Conservation (phyloP, 176 grass and related monocot species). For the Metroxylon sagu region DNA sequence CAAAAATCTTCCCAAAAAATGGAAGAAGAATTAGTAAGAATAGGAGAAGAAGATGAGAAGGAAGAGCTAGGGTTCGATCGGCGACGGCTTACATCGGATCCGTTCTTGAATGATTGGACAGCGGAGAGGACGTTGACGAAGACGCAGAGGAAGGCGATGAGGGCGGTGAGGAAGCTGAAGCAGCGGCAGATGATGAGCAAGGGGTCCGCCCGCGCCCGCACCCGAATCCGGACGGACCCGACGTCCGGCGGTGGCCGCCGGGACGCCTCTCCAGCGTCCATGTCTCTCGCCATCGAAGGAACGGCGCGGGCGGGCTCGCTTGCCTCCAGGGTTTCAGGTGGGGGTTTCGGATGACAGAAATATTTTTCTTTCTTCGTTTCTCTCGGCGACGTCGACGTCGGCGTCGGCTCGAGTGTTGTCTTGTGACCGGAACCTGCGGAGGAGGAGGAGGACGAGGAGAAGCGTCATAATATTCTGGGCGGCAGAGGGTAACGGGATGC, state of each 20-base stretch:
- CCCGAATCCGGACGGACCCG: not conserved
- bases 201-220: slow-evolving; percentile 33
- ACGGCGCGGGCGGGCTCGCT: not conserved
- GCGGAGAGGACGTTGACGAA: slow-evolving; percentile 74
- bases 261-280: slow-evolving; percentile 8
- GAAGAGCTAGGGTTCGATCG: not conserved
- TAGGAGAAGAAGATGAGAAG: not conserved
- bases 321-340: no score
- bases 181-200: slow-evolving; percentile 67
- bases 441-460: no score
- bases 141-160: slow-evolving; percentile 57
- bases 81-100: slow-evolving; percentile 25
- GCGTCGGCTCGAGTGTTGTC: no score
- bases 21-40: not conserved
- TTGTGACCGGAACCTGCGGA: no score
- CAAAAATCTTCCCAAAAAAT: slow-evolving; percentile 51
- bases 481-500: no score
- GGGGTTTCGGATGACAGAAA: no score
- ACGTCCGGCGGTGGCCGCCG: not conserved
- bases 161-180: slow-evolving; percentile 76
- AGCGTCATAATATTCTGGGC: no score
- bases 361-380: no score
- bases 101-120: slow-evolving; percentile 46
- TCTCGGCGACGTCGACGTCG: no score
- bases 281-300: slow-evolving; percentile 7